Percentiles rank a stretch among this genome's conserved stretches.
These are phyloP conservation scores for Psilocybe subaeruginosa DNA, from an alignment of 768 basidiomycete genomes.

Conservation along the genomic window DNA sequence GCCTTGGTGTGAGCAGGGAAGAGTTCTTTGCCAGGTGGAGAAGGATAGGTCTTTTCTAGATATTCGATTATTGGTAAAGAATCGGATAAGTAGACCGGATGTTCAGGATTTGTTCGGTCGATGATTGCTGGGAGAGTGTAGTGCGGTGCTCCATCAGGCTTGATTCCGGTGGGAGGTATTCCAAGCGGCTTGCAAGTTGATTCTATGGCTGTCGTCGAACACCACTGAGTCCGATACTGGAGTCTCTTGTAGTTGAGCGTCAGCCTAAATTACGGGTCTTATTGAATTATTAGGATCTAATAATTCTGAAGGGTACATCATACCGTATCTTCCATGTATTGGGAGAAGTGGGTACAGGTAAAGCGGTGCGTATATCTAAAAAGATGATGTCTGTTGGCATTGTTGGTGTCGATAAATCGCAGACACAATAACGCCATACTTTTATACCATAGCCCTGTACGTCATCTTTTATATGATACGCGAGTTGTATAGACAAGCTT, in stretches of 20 bases:
- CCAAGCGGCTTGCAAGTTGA: conserved; percentile 24
- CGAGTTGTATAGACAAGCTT: too few species aligned
- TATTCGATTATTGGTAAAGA: conserved; percentile 38
- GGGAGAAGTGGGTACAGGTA: conserved; percentile 21
- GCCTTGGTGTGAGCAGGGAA: conserved; percentile 25
- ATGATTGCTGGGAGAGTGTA: conserved; percentile 37
- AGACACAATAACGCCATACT: not conserved
- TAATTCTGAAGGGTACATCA: not conserved
- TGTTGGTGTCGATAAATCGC: not conserved
- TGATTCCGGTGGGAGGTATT: conserved; percentile 28
- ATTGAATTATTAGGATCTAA: not conserved
- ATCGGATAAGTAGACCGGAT: conserved; percentile 31
- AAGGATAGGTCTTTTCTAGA: conserved; percentile 34
- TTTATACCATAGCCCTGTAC: too few species aligned
- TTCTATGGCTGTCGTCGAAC: conserved; percentile 28
- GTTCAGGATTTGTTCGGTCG: conserved; percentile 22
- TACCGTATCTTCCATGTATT: conserved; percentile 32
- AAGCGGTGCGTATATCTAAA: conserved; percentile 21
- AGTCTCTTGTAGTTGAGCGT: conserved; percentile 28
- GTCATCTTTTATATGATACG: too few species aligned
- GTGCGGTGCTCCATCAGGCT: conserved; percentile 27
- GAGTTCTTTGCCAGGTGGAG: conserved; percentile 16
- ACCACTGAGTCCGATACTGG: conserved; percentile 28
- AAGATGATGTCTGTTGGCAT: conserved; percentile 17
- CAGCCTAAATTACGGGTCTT: not conserved